These are phyloP conservation scores for Corchorus olitorius DNA, from an alignment of 345 rosid species.

Conservation along the genomic window DNA sequence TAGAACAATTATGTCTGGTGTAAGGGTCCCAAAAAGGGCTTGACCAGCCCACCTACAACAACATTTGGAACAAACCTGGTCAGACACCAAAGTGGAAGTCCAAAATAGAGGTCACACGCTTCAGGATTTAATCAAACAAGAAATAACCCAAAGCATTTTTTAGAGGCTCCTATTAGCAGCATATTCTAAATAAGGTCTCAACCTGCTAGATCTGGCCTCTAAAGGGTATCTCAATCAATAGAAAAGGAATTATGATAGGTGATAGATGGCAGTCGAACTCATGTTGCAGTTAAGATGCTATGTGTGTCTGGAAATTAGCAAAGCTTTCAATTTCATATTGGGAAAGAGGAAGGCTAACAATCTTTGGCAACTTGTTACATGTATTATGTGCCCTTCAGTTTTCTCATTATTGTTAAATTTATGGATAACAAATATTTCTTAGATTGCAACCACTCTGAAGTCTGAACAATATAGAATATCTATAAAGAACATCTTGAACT, in stretches of 20 bases:
- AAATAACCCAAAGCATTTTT: not conserved
- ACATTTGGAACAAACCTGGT: conserved; percentile 10
- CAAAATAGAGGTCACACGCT: conserved; percentile 3
- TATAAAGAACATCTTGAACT: not conserved
- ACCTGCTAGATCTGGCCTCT: not conserved
- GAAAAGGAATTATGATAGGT: not conserved
- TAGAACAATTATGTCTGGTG: conserved; percentile 86
- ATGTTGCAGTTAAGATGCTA: not conserved
- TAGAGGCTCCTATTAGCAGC: not conserved
- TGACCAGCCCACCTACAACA: conserved; percentile 97
- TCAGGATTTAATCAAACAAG: not conserved
- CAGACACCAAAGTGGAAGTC: conserved; percentile 6
- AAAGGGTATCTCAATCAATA: not conserved
- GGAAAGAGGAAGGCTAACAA: not conserved
- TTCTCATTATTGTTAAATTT: not conserved
- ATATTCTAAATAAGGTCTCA: not conserved
- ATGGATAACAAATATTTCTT: not conserved
- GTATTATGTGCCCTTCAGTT: not conserved
- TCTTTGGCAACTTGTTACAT: not conserved
- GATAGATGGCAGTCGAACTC: not conserved
- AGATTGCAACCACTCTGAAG: not conserved
- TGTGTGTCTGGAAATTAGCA: not conserved
- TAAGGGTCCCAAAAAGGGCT: conserved; percentile 95
- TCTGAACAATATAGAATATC: not conserved
- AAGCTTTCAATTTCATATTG: not conserved